These are phyloP conservation scores for Aspergillus intermedius DNA, from an alignment of 2,329 filamentous ascomycete genomes.

Conservation along the genomic window DNA sequence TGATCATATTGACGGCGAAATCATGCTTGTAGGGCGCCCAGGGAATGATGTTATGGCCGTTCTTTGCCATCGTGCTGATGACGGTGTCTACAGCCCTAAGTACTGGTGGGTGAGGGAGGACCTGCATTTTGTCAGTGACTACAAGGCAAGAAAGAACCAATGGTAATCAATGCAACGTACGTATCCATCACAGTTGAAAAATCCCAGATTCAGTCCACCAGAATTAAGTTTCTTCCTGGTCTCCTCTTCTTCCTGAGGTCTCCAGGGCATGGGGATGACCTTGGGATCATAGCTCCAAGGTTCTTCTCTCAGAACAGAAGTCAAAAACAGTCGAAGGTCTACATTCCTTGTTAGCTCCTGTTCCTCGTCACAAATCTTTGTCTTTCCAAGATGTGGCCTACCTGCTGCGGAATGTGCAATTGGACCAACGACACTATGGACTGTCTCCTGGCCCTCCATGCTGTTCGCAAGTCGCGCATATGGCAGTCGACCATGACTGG, in stretches of 20 bases:
- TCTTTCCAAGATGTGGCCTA: neutral
- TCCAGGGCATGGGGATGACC: conserved; percentile 7
- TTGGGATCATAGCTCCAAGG: conserved; percentile 7
- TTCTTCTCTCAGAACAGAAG: conserved; percentile 1
- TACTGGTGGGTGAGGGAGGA: conserved; percentile 35
- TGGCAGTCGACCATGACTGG: conserved; percentile 30
- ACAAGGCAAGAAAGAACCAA: no score
- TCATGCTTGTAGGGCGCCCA: conserved; percentile 28
- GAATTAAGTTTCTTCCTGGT: conserved; percentile 16
- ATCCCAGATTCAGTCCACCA: conserved; percentile 25
- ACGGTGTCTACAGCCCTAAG: conserved; percentile 25
- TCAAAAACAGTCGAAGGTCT: conserved; percentile 3
- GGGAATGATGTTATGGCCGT: conserved; percentile 23
- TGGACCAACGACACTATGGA: conserved; percentile 30
- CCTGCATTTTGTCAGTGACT: conserved; percentile 6
- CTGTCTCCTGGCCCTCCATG: conserved; percentile 30
- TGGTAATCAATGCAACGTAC: conserved; percentile 9
- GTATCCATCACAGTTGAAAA: conserved; percentile 25
- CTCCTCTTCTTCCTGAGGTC: conserved; percentile 13
- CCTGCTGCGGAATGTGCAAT: conserved; percentile 19
- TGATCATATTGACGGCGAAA: conserved; percentile 19
- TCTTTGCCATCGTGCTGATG: conserved; percentile 16
- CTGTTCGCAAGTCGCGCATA: conserved; percentile 29
- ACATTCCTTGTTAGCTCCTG: neutral
- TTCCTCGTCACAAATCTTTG: neutral